Conservation (phyloP, 2,329 filamentous ascomycete species). For the Leptoxyphium fumago region DNA sequence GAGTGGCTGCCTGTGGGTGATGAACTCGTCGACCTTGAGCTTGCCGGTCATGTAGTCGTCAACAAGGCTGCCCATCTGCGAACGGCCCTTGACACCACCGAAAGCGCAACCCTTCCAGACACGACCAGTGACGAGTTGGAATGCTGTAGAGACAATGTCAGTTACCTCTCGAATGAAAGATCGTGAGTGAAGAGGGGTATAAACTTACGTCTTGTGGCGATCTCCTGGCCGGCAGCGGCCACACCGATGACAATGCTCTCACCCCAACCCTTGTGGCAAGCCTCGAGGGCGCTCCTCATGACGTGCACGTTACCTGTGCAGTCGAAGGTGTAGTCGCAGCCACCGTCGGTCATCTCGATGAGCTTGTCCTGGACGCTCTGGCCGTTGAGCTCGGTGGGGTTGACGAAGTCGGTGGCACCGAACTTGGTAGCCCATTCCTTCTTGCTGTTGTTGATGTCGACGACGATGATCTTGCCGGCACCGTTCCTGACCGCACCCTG, state of each 20-base stretch:
- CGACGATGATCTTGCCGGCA: constrained; percentile 61
- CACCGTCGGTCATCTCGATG: constrained; percentile 94
- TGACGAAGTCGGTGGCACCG: constrained; percentile 91
- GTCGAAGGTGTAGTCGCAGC: constrained; percentile 98
- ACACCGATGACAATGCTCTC: constrained; percentile 97
- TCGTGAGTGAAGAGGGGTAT: background rate
- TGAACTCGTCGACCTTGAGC: constrained; percentile 98
- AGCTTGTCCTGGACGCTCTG: constrained; percentile 84
- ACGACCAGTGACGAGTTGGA: constrained; percentile 95
- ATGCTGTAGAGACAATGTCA: constrained; percentile 42
- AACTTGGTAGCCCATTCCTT: constrained; percentile 90
- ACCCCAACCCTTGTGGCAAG: constrained; percentile 99
- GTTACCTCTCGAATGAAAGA: background rate
- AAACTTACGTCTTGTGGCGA: constrained; percentile 73
- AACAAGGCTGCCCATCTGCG: constrained; percentile 76
- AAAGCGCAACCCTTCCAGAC: constrained; percentile 98
- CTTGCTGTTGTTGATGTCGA: constrained; percentile 76
- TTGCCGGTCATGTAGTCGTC: constrained; percentile 76
- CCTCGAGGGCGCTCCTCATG: constrained; percentile 89
- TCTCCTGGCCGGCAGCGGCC: constrained; percentile 90
- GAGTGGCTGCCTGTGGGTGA: constrained; percentile 82
- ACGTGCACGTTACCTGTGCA: constrained; percentile 95
- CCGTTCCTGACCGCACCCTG: constrained; percentile 82
- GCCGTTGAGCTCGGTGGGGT: constrained; percentile 53
- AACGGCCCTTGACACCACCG: constrained; percentile 93